Conservation (phyloP, 352 stramenopile species). For the Detonula confervacea region DNA sequence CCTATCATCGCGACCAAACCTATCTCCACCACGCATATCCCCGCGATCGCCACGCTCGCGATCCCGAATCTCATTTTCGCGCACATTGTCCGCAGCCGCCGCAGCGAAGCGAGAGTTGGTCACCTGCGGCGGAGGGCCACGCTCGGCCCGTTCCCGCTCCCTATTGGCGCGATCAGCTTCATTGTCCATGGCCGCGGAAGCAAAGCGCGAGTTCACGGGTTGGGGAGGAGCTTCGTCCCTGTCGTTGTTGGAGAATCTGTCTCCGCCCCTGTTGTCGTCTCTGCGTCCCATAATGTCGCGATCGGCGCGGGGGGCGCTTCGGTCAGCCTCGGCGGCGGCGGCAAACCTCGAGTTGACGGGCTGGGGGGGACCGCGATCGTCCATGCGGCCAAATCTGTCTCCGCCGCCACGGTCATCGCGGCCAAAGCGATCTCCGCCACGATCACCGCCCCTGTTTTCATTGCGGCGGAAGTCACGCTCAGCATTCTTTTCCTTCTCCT, state of each 20-base stretch:
- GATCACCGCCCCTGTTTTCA: slow-evolving; percentile 24
- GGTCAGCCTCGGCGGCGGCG: slow-evolving; percentile 48
- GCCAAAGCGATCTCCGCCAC: no score
- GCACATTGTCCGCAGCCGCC: slow-evolving; percentile 46
- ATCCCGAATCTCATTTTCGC: slow-evolving; percentile 22
- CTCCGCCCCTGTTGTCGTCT: no score
- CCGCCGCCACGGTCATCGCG: neutral
- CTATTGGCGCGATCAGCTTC: slow-evolving; percentile 22
- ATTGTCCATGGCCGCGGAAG: no score
- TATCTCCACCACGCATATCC: slow-evolving; percentile 26
- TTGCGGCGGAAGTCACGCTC: slow-evolving; percentile 23
- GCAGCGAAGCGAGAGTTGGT: slow-evolving; percentile 72
- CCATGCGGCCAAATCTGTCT: no score
- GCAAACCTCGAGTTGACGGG: slow-evolving; percentile 69
- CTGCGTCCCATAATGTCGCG: no score
- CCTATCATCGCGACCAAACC: neutral
- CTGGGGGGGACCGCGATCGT: slow-evolving; percentile 12
- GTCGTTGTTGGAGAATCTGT: no score
- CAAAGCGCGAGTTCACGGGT: no score
- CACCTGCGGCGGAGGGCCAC: slow-evolving; percentile 42
- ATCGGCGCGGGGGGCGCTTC: no score
- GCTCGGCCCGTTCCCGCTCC: slow-evolving; percentile 21
- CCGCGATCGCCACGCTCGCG: slow-evolving; percentile 37
- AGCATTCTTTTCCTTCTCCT: slow-evolving; percentile 40
- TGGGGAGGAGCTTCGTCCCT: no score